phyloP scores from a whole-genome alignment of 2,329 filamentous ascomycete genomes.

The Penicillium decumbens region DNA sequence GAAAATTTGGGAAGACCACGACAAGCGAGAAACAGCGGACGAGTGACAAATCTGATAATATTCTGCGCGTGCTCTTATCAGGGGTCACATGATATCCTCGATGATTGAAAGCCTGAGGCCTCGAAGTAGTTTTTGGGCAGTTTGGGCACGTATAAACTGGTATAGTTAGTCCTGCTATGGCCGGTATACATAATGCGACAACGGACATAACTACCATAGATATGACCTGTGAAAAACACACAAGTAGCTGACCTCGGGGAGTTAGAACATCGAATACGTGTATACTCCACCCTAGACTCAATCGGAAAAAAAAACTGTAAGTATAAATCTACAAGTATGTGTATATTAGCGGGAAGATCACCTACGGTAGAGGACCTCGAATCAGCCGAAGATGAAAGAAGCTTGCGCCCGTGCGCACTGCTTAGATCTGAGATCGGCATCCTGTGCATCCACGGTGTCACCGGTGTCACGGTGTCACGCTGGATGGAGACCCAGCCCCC shows the following conservation, averaged over 20 bases:
- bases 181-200: no score
- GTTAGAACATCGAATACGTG: neutral
- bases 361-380: no score
- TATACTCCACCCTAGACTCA: neutral
- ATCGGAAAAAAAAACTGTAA: no score
- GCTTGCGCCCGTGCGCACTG: conserved; percentile 10
- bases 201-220: no score
- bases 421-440: conserved; percentile 5
- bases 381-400: conserved; percentile 5
- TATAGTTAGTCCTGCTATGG: no score
- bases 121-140: no score
- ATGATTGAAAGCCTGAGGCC: neutral
- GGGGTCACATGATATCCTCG: neutral
- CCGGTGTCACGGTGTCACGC: neutral
- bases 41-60: neutral
- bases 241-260: no score
- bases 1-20: neutral
- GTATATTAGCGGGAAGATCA: no score
- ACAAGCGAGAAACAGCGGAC: neutral
- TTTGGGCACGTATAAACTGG: no score
- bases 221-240: no score
- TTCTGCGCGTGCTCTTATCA: neutral
- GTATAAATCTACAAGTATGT: no score
- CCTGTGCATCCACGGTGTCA: neutral
- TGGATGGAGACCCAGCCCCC: neutral